These are phyloP conservation scores for Leptographium radiaticola DNA, from an alignment of 2,329 filamentous ascomycete genomes.

Conservation along the genomic window DNA sequence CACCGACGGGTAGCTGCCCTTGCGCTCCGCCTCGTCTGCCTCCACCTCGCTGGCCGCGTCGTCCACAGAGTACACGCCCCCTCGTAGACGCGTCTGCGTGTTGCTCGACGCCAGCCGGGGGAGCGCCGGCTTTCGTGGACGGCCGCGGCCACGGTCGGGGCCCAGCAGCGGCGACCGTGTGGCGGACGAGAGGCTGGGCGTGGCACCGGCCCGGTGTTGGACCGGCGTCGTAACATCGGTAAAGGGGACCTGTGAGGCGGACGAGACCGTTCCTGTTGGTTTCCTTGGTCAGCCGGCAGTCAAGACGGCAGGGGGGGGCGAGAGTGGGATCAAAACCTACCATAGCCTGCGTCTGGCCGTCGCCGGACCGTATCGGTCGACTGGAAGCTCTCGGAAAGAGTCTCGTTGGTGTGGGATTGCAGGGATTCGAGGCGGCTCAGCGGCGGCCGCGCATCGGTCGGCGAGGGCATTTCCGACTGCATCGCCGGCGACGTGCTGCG, in stretches of 20 bases:
- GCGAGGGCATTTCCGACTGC: neutral
- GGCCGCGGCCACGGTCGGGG: conserved; percentile 34
- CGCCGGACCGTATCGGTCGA: conserved; percentile 48
- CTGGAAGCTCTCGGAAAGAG: conserved; percentile 40
- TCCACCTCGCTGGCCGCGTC: conserved; percentile 75
- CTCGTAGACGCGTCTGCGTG: conserved; percentile 57
- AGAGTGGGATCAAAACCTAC: conserved; percentile 24
- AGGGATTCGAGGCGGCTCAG: neutral
- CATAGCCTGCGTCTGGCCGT: conserved; percentile 41
- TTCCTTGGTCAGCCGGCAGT: conserved; percentile 10
- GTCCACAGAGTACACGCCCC: conserved; percentile 81
- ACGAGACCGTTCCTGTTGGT: neutral
- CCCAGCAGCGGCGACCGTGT: conserved; percentile 32
- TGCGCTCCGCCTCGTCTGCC: conserved; percentile 43
- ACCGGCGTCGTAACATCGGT: conserved; percentile 8
- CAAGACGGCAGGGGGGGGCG: neutral
- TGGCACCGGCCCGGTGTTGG: conserved; percentile 24
- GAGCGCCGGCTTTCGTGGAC: conserved; percentile 60
- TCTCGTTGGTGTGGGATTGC: conserved; percentile 17
- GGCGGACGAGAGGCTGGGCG: conserved; percentile 12
- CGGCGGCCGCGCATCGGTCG: conserved; percentile 4
- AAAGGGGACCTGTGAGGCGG: neutral
- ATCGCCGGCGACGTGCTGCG: neutral
- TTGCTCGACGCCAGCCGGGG: conserved; percentile 63
- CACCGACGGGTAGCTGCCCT: conserved; percentile 18